Percentiles rank a stretch among this genome's conserved stretches.
phyloP scores from a whole-genome alignment of 176 grass and related monocot species.

The Dactylis glomerata region DNA sequence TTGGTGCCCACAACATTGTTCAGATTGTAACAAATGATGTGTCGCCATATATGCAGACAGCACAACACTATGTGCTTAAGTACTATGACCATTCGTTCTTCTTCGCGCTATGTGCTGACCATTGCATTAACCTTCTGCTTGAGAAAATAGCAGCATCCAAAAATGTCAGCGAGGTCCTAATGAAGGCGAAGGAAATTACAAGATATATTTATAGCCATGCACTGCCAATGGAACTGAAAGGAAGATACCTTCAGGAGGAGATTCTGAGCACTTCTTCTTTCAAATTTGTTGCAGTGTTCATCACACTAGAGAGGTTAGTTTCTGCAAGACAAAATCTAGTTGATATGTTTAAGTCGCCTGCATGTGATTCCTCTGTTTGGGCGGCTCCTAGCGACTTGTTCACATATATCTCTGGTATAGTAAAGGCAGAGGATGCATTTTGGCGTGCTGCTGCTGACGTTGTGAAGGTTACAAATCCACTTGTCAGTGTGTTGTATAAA shows the following conservation, averaged over 20 bases:
- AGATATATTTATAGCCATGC: slow-evolving; percentile 61
- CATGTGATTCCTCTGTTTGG: slow-evolving; percentile 44
- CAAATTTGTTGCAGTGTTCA: slow-evolving; percentile 53
- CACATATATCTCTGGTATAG: slow-evolving; percentile 30
- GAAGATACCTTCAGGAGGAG: slow-evolving; percentile 29
- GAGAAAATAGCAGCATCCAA: slow-evolving; percentile 56
- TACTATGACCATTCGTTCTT: slow-evolving; percentile 42
- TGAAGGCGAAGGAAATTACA: slow-evolving; percentile 53
- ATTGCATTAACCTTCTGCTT: slow-evolving; percentile 71
- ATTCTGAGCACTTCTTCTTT: slow-evolving; percentile 50
- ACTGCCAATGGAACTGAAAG: slow-evolving; percentile 41
- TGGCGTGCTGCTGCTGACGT: slow-evolving; percentile 61
- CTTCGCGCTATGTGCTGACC: slow-evolving; percentile 60
- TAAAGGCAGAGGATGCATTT: slow-evolving; percentile 43
- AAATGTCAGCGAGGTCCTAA: slow-evolving; percentile 44
- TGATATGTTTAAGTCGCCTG: slow-evolving; percentile 52
- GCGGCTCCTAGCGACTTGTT: slow-evolving; percentile 38
- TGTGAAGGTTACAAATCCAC: slow-evolving; percentile 62
- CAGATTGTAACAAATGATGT: slow-evolving; percentile 64
- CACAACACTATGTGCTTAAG: slow-evolving; percentile 49
- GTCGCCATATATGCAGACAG: slow-evolving; percentile 58
- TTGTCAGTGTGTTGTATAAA: slow-evolving; percentile 50
- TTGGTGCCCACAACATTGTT: slow-evolving; percentile 59
- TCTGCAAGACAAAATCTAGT: slow-evolving; percentile 44
- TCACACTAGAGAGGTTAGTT: slow-evolving; percentile 58